Evolutionary conservation across 2,329 filamentous ascomycete genomes (phyloP).

Genomic region (Monosporascus sp.): DNA sequence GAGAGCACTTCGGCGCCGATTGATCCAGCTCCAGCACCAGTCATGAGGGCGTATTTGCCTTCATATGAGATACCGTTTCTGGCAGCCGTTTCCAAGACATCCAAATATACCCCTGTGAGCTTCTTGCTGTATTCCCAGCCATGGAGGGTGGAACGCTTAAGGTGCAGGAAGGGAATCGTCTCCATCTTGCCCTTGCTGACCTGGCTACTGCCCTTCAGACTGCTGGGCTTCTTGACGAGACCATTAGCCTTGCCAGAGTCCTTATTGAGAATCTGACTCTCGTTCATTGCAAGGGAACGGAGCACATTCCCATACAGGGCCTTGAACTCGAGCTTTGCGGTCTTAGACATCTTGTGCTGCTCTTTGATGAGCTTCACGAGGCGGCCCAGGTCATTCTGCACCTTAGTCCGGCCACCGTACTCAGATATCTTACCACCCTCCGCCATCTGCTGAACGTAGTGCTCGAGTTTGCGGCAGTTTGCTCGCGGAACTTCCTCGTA

Average conservation of each 20-base stretch:
- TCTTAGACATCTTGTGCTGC: slow-evolving; percentile 96
- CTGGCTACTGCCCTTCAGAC: slow-evolving; percentile 46
- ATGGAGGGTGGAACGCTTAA: slow-evolving; percentile 88
- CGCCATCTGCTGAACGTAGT: slow-evolving; percentile 98
- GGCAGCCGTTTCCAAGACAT: slow-evolving; percentile 85
- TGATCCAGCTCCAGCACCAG: slow-evolving; percentile 92
- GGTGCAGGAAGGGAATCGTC: slow-evolving; percentile 94
- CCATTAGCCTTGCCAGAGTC: slow-evolving; percentile 64
- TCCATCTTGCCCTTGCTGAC: slow-evolving; percentile 83
- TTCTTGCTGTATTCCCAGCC: slow-evolving; percentile 99
- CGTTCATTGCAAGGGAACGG: slow-evolving; percentile 93
- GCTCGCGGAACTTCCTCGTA: slow-evolving; percentile 83
- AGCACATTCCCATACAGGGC: slow-evolving; percentile 89
- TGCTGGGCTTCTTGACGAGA: slow-evolving; percentile 40
- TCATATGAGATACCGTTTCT: slow-evolving; percentile 84
- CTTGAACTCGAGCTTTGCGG: slow-evolving; percentile 95
- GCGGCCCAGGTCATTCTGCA: slow-evolving; percentile 88
- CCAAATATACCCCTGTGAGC: slow-evolving; percentile 86
- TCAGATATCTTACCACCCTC: slow-evolving; percentile 98
- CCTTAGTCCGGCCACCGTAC: slow-evolving; percentile 96
- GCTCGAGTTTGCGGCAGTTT: slow-evolving; percentile 93
- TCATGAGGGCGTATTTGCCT: slow-evolving; percentile 96
- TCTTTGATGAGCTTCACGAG: slow-evolving; percentile 99
- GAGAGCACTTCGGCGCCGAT: slow-evolving; percentile 97
- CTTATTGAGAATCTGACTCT: slow-evolving; percentile 90